Evolutionary conservation across 306 rosid species (phyloP), one percentile per base, ranked within the genome.

Genomic region (Lathyrus oleraceus): DNA sequence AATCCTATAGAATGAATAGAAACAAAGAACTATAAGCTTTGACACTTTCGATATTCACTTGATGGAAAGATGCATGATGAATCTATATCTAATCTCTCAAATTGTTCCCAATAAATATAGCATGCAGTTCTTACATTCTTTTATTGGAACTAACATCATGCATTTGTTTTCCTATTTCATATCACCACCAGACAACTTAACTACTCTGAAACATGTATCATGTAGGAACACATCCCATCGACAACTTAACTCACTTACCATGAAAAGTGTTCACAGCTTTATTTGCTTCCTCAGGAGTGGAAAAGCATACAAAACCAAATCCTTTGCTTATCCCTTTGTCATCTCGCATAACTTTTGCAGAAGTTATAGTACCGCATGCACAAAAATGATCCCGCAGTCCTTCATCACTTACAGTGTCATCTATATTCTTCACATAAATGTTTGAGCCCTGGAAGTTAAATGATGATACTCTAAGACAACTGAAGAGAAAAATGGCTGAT

Each of bases 291-390:
- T 87, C 96, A 2, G 91, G 88, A 60, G 81, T 84, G 71, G 95
- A 87, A 81, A 89, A 92, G 81, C 95, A 87, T 54, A 92, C 88
- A 81, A 92, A 92, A 67, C 98, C 96, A 82, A 89, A 92, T 59
- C 98, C 98, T 73, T 73, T 89, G 87, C 87, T 86, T 63, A 82
- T 85, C 69, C 96, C 96, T 77, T 83, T 87, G 30, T 84, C 86
- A 74, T 89, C 87, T 56, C 75, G 83, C 98, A 92, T 92, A 71
- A 92, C 72, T 80, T 86, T 89, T 67, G 79, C 88, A 32, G 98
- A 92, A 77, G 98, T 89, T 72, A 92, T 87, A 40, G 87, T 79
- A 68, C 98, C 98, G 66, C 90, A 89, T 47, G 67, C 79, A 69
- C 87, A 78, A 73, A 92, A 92, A 73, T 75, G 91, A 63, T 79